Percentiles rank a stretch among this genome's conserved stretches.
Conservation (phyloP, 129 eudicot species). For the Pittosporum tobira region DNA sequence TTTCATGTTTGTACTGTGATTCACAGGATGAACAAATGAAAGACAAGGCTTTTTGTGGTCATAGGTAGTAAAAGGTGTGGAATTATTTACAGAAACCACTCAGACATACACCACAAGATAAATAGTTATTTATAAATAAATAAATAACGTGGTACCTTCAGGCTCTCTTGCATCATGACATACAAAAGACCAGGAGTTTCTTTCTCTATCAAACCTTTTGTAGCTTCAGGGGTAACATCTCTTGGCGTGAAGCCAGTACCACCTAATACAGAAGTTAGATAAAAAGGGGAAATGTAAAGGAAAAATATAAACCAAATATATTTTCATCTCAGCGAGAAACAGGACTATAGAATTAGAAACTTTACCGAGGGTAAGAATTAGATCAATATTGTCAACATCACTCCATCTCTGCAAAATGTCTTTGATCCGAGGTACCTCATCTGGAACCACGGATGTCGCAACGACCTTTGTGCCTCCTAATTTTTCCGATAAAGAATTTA, state of each 20-base stretch:
- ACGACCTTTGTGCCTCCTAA: conserved; percentile 83
- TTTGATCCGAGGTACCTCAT: conserved; percentile 61
- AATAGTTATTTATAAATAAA: too few species aligned
- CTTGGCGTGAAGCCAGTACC: conserved; percentile 96
- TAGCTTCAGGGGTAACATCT: conserved; percentile 99
- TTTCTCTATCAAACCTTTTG: conserved; percentile 73
- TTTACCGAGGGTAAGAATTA: conserved; percentile 88
- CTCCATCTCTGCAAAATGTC: conserved; percentile 70
- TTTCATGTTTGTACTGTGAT: background rate
- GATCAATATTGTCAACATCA: conserved; percentile 80
- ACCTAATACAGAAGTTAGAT: conserved; percentile 35
- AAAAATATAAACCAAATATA: background rate
- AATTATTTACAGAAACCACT: too few species aligned
- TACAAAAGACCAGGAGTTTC: conserved; percentile 88
- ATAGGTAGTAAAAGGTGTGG: background rate
- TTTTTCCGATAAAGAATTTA: conserved; percentile 63
- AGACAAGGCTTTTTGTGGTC: background rate
- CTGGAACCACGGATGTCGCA: conserved; percentile 84
- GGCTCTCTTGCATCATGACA: conserved; percentile 95
- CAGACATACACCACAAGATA: too few species aligned
- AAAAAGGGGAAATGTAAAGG: conserved; percentile 1
- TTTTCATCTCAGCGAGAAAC: background rate
- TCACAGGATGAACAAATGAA: background rate
- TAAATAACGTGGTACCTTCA: conserved; percentile 49
- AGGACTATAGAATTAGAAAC: conserved; percentile 5